Conservation (phyloP, 177 flowering plant species). For the Vitis hybrid region DNA sequence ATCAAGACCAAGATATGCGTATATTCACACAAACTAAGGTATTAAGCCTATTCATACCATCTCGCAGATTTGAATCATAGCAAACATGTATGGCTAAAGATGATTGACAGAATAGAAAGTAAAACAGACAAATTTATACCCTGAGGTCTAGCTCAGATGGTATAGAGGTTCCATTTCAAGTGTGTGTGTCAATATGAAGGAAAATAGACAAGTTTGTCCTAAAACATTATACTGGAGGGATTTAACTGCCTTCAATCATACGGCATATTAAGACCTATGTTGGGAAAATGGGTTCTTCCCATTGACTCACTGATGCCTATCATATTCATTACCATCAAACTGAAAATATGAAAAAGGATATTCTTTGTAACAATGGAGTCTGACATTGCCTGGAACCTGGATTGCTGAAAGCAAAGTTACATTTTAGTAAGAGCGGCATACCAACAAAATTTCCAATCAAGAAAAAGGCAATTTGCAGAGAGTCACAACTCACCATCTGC, state of each 20-base stretch:
- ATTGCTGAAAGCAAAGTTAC: slow-evolving; percentile 34
- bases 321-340: background rate
- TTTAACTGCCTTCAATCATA: background rate
- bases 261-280: background rate
- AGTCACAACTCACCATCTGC: slow-evolving; percentile 36
- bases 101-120: no score
- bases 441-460: background rate
- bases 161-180: background rate
- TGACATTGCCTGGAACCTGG: slow-evolving; percentile 52
- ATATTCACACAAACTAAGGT: no score
- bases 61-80: no score
- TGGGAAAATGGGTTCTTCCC: background rate
- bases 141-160: background rate
- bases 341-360: slow-evolving; percentile 32
- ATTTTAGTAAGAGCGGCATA: background rate
- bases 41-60: no score
- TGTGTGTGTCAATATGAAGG: background rate
- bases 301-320: background rate
- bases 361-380: slow-evolving; percentile 49
- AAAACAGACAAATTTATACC: background rate
- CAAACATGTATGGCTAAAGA: no score
- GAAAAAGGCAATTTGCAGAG: background rate
- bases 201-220: background rate
- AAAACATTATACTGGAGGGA: background rate
- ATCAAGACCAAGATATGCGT: no score